phyloP scores from a whole-genome alignment of 1,284 basidiomycete species.

The Moesziomyces parantarcticus region DNA sequence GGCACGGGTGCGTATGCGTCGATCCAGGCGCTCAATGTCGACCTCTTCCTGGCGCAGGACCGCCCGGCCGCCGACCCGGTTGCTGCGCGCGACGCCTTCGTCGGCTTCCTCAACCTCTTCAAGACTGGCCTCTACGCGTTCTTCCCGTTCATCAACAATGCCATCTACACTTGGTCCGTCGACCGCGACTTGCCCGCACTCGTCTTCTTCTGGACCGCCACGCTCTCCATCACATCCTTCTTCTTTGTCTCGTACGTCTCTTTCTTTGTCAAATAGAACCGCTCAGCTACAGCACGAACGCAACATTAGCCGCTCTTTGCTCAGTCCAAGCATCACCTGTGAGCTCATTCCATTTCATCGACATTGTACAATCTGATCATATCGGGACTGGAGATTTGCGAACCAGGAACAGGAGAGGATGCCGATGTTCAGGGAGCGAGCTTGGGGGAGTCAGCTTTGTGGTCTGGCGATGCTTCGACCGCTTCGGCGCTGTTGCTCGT shows the following conservation, averaged over 20 bases:
- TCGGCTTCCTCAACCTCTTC: constrained; percentile 30
- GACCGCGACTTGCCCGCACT: constrained; percentile 17
- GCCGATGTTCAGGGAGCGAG: not conserved
- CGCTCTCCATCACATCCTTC: constrained; percentile 9
- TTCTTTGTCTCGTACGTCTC: constrained; percentile 13
- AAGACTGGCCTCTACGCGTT: constrained; percentile 1
- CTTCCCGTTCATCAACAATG: constrained; percentile 36
- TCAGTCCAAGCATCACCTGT: not conserved
- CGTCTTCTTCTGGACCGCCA: constrained; percentile 32
- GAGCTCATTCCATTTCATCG: no score
- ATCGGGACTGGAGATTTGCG: no score
- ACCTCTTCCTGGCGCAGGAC: constrained; percentile 38
- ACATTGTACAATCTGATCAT: no score
- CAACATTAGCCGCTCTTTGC: not conserved
- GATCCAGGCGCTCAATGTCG: constrained; percentile 34
- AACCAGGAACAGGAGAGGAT: no score
- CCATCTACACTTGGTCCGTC: constrained; percentile 31
- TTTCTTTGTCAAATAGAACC: not conserved
- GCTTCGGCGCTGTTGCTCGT: not conserved
- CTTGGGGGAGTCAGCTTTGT: not conserved
- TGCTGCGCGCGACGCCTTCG: constrained; percentile 37
- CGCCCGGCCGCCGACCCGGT: constrained; percentile 24
- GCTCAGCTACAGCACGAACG: not conserved
- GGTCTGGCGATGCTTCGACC: not conserved
- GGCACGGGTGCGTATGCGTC: constrained; percentile 20